A percentile compares a stretch with the other conserved stretches of the same genome.
phyloP scores from a whole-genome alignment of 75 land plant genomes.

The Sequoiadendron giganteum region DNA sequence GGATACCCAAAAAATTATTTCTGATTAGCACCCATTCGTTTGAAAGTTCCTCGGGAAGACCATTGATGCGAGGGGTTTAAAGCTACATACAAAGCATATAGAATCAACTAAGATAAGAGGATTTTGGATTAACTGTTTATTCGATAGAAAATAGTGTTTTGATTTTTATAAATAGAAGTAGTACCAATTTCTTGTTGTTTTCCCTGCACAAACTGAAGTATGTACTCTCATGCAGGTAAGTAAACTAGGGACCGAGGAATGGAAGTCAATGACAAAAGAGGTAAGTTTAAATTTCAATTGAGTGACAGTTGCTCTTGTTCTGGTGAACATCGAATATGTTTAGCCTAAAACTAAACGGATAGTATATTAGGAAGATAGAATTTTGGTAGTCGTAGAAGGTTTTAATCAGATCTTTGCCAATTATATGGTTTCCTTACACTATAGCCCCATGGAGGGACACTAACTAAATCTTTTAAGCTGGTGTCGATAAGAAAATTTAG shows the following conservation, averaged over 20 bases:
- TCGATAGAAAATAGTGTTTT: neutral
- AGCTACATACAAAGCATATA: neutral
- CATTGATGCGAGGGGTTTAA: neutral
- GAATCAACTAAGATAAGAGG: no score
- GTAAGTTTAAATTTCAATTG: neutral
- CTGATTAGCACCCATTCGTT: neutral
- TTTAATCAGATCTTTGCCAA: neutral
- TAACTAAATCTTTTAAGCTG: no score
- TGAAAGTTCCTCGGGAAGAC: neutral
- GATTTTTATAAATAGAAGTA: no score
- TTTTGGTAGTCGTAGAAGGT: neutral
- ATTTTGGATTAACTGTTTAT: neutral
- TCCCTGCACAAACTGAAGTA: neutral
- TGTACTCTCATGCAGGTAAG: neutral
- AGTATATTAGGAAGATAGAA: neutral
- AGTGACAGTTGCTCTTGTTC: no score
- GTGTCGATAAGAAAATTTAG: no score
- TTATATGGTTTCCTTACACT: neutral
- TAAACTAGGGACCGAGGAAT: neutral
- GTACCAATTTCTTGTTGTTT: no score
- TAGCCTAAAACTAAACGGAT: neutral
- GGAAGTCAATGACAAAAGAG: neutral
- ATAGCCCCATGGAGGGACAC: no score
- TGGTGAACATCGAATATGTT: neutral
- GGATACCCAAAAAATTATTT: neutral